Evolutionary conservation across 2,329 filamentous ascomycete species (phyloP).

Genomic region (Metarhizium guizhouense): DNA sequence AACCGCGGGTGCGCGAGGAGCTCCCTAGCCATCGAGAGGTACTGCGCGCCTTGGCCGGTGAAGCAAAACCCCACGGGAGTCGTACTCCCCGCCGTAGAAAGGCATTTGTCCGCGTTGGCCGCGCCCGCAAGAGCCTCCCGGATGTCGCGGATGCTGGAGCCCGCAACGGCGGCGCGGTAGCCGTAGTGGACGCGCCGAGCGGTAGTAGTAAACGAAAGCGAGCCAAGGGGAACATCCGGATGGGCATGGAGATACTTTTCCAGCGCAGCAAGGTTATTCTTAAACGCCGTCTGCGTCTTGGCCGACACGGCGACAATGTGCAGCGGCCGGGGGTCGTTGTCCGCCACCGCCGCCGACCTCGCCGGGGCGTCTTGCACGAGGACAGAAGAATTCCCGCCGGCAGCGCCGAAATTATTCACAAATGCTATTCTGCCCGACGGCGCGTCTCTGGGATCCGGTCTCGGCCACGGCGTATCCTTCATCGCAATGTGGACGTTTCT

Average conservation of each 20-base stretch:
- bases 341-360: neutral
- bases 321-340: constrained; percentile 11
- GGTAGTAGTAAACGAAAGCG: neutral
- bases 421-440: constrained; percentile 15
- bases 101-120: constrained; percentile 30
- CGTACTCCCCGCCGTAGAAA: too few species aligned
- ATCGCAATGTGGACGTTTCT: constrained; percentile 26
- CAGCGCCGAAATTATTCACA: constrained; percentile 44
- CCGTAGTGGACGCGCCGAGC: neutral
- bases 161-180: constrained; percentile 11
- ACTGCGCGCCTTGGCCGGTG: too few species aligned
- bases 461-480: constrained; percentile 24
- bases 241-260: neutral
- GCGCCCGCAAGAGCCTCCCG: neutral
- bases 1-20: too few species aligned
- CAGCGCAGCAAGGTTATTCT: neutral
- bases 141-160: too few species aligned
- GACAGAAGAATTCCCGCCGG: constrained; percentile 53
- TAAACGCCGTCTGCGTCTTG: constrained; percentile 22
- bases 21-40: too few species aligned
- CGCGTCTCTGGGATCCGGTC: neutral
- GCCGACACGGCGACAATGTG: constrained; percentile 49
- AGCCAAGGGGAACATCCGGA: neutral
- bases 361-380: constrained; percentile 51
- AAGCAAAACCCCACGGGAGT: too few species aligned